phyloP scores from a whole-genome alignment of 805 yeast species.

The Candida boleticola region DNA sequence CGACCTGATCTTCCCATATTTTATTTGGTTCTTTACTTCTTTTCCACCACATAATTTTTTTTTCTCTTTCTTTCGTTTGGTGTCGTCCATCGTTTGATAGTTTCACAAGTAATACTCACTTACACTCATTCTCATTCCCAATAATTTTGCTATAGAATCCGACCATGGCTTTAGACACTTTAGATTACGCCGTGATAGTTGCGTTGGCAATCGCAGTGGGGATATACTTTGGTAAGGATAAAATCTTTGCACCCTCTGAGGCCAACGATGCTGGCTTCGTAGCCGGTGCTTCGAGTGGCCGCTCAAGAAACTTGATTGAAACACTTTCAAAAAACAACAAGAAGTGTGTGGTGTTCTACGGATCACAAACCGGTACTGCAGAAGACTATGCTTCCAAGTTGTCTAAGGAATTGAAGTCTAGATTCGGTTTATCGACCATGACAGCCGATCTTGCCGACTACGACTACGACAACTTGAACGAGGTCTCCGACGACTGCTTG shows the following conservation, averaged over 20 bases:
- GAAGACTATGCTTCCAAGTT: slow-evolving; percentile 93
- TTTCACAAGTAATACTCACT: no score
- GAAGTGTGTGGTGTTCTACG: slow-evolving; percentile 78
- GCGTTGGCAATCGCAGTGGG: slow-evolving; percentile 64
- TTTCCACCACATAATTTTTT: no score
- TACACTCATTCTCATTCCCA: no score
- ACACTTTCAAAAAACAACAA: slow-evolving; percentile 61
- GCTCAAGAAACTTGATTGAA: slow-evolving; percentile 56
- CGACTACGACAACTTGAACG: slow-evolving; percentile 75
- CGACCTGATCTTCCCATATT: no score
- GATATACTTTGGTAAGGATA: slow-evolving; percentile 66
- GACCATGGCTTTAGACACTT: slow-evolving; percentile 61
- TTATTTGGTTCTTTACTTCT: no score
- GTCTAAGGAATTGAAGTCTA: slow-evolving; percentile 80
- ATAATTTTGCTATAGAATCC: no score
- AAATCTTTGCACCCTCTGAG: slow-evolving; percentile 38
- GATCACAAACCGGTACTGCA: slow-evolving; percentile 98
- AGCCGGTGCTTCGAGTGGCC: slow-evolving; percentile 26
- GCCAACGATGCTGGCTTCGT: slow-evolving; percentile 28
- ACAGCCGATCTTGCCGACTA: slow-evolving; percentile 86
- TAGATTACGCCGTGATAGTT: slow-evolving; percentile 67
- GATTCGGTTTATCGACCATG: slow-evolving; percentile 79
- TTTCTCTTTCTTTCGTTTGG: no score
- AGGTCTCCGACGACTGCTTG: slow-evolving; percentile 59
- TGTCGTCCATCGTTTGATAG: no score